Base-by-base conservation (phyloP, 495 filamentous ascomycete genomes). In the Cercophora newfieldiana region DNA sequence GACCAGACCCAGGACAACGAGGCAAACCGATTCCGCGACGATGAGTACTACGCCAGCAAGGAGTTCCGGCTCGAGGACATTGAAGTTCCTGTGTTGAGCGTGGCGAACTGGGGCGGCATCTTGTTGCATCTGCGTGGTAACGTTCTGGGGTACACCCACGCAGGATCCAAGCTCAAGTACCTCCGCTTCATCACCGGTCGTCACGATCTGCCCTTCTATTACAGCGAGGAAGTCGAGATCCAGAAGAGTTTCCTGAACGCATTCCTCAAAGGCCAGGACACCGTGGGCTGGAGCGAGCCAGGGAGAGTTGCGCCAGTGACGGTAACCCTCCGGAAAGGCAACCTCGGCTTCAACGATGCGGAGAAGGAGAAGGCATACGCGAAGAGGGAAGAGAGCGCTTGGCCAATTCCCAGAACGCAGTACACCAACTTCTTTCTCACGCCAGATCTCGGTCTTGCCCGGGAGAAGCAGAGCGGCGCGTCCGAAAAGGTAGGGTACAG, bases 171-270 rank as follows among this genome's bases (percentile, higher is more conserved):
- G 58, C 72, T 86, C 50, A 91, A 91, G 71, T 90, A 87, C 65
- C 75, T 90, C 4, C 82, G 88, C 10, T 87, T 90, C 70, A 87
- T 91, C 66, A 87, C 84, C 0, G 89, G 88, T 12, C 82, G 89
- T 0, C 89, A 91, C 67, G 88, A 91, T 68, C 78, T 91, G 7
- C 89, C 89, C 0, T 90, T 91, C 75, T 91, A 90, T 75, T 90
- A 89, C 66, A 66, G 80, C 2, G 85, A 89, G 47, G 84, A 89
- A 61, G 88, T 88, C 2, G 83, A 88, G 64, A 28, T 91, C 0
- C 88, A 91, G 69, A 80, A 79, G 31, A 86, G 82, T 64, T 90
- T 91, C 67, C 77, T 90, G 1, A 83, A 88, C 65, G 89, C 88
- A 0, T 91, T 90, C 70, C 81, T 91, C 26, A 89, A 88, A 68